phyloP scores from a whole-genome alignment of 1,284 basidiomycete genomes.

The Flammula alnicola region DNA sequence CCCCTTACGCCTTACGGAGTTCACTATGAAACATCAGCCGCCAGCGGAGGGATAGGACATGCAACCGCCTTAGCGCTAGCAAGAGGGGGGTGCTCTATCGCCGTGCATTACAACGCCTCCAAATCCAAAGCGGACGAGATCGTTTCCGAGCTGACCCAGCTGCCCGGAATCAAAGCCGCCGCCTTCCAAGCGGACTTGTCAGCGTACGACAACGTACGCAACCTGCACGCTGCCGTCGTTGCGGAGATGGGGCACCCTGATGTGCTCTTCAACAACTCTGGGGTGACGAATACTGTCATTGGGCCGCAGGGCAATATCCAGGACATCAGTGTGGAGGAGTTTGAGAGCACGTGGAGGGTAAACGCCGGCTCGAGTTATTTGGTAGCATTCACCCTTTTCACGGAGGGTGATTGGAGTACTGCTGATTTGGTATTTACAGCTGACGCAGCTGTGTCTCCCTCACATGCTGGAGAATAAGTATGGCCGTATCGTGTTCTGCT shows the following conservation, averaged over 20 bases:
- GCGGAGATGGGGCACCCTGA: constrained; percentile 50
- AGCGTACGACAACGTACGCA: constrained; percentile 47
- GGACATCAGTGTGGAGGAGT: constrained; percentile 46
- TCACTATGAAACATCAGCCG: background rate
- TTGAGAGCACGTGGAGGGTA: constrained; percentile 53
- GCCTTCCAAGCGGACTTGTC: constrained; percentile 54
- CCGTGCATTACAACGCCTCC: constrained; percentile 53
- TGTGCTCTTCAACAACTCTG: constrained; percentile 58
- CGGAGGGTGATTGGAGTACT: too few relatives aligned
- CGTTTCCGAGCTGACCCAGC: constrained; percentile 37
- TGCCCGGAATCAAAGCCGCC: constrained; percentile 40
- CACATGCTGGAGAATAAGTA: constrained; percentile 54
- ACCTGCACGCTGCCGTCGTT: constrained; percentile 47
- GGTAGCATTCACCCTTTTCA: too few relatives aligned
- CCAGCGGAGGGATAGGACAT: constrained; percentile 56
- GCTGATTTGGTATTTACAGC: constrained; percentile 31
- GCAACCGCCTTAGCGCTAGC: constrained; percentile 53
- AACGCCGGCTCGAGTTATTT: constrained; percentile 53
- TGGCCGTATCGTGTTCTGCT: constrained; percentile 55
- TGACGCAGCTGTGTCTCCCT: constrained; percentile 55
- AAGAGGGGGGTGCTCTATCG: constrained; percentile 50
- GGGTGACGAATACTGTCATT: constrained; percentile 44
- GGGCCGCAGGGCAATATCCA: constrained; percentile 52
- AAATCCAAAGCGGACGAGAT: constrained; percentile 39
- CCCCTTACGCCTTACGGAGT: background rate